These are phyloP conservation scores for Asclepias syriaca DNA, from an alignment of 257 asterid genomes.

Conservation along the genomic window DNA sequence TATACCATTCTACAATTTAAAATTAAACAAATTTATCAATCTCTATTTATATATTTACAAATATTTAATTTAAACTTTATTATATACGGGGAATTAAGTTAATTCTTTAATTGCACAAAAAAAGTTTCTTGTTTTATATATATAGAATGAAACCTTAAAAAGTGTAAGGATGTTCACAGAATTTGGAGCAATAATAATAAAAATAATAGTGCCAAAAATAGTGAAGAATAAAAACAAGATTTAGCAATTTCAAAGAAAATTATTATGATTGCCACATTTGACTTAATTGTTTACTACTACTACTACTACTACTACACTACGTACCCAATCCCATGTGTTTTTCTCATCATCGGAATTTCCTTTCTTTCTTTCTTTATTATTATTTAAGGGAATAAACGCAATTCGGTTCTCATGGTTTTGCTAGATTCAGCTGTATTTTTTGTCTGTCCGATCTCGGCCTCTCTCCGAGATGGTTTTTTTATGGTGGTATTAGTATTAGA, in stretches of 20 bases:
- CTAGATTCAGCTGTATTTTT: background rate
- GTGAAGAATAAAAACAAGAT: background rate
- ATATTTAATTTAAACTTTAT: too few species aligned
- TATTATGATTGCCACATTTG: too few species aligned
- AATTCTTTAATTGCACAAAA: too few species aligned
- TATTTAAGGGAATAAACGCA: too few species aligned
- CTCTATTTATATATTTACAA: too few species aligned
- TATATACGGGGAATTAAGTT: too few species aligned
- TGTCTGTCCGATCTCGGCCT: background rate
- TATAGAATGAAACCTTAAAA: background rate
- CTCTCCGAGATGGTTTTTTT: too few species aligned
- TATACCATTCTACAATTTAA: too few species aligned
- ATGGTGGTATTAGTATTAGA: background rate
- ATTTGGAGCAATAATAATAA: constrained; percentile 6
- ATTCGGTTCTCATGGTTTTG: background rate
- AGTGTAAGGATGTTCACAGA: background rate
- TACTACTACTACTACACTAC: too few species aligned
- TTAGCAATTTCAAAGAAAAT: too few species aligned
- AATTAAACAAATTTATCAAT: too few species aligned
- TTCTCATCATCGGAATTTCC: background rate
- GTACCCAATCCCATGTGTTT: background rate
- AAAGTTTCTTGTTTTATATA: too few species aligned
- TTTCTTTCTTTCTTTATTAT: background rate
- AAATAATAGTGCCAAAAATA: constrained; percentile 15
- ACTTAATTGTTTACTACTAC: background rate